These are phyloP conservation scores for Rhizopus delemar DNA, from an alignment of 371 early-diverging fungal genomes.

Conservation along the genomic window DNA sequence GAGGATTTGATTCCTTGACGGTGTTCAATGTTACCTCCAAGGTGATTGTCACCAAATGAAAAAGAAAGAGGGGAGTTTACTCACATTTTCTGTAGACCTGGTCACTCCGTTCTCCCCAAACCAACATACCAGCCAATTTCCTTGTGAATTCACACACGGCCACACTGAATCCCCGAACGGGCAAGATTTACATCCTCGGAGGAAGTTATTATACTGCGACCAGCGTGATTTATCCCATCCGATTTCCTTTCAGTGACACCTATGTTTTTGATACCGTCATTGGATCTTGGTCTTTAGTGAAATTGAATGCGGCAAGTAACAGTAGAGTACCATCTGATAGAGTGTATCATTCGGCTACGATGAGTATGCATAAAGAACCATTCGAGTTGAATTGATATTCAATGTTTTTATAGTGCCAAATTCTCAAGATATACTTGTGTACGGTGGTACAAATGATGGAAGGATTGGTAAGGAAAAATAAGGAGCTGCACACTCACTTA, in stretches of 20 bases:
- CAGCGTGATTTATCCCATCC: not conserved
- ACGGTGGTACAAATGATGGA: constrained; percentile 9
- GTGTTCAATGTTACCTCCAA: not conserved
- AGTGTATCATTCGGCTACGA: constrained; percentile 3
- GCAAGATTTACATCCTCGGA: constrained; percentile 11
- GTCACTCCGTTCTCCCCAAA: not conserved
- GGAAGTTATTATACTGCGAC: constrained; percentile 5
- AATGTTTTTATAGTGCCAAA: constrained; percentile 10
- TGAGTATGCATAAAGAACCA: constrained; percentile 6
- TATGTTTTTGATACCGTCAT: constrained; percentile 6
- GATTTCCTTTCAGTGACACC: constrained; percentile 1
- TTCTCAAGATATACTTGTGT: constrained; percentile 12
- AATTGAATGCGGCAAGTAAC: not conserved
- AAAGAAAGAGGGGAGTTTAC: not conserved
- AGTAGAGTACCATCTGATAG: constrained; percentile 4
- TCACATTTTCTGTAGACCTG: not conserved
- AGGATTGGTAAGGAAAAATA: not conserved
- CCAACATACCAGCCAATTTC: not conserved
- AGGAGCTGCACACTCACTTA: not conserved
- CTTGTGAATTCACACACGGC: constrained; percentile 4
- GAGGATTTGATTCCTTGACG: constrained; percentile 4
- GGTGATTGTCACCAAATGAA: not conserved
- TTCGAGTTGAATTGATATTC: not conserved
- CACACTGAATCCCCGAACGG: constrained; percentile 1
- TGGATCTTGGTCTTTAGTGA: constrained; percentile 4